Conservation (phyloP, 768 basidiomycete genomes). For the Mycena filopes region DNA sequence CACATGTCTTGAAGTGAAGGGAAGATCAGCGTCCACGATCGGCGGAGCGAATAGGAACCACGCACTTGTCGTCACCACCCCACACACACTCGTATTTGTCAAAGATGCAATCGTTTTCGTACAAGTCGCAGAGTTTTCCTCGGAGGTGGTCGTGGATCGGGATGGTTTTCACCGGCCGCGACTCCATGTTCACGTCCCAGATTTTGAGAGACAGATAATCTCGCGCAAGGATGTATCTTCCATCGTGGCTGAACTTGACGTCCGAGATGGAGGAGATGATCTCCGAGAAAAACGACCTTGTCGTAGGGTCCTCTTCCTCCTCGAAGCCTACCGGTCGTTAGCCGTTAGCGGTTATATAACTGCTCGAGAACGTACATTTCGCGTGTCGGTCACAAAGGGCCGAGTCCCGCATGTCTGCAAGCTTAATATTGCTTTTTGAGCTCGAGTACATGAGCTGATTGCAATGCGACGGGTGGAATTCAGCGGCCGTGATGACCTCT, state of each 20-base stretch:
- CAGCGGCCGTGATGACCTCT: constrained; percentile 99
- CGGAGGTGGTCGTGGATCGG: constrained; percentile 98
- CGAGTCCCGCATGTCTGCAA: constrained; percentile 99
- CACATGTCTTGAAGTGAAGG: constrained; percentile 73
- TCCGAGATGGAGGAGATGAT: constrained; percentile 99
- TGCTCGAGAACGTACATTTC: constrained; percentile 76
- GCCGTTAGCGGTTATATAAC: constrained; percentile 25
- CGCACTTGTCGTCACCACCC: constrained; percentile 95
- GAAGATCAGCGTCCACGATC: constrained; percentile 35
- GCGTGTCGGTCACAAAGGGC: constrained; percentile 96
- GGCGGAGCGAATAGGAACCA: constrained; percentile 38
- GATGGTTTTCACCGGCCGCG: constrained; percentile 94
- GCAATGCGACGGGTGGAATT: constrained; percentile 98
- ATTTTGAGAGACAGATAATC: constrained; percentile 99
- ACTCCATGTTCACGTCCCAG: constrained; percentile 99
- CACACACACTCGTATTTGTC: constrained; percentile 99
- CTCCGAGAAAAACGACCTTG: constrained; percentile 99
- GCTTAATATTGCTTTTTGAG: constrained; percentile 99
- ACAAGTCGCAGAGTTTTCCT: constrained; percentile 96
- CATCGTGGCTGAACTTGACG: constrained; percentile 98
- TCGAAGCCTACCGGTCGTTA: constrained; percentile 80
- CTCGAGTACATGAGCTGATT: constrained; percentile 99
- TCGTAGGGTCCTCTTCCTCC: constrained; percentile 97
- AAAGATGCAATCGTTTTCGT: constrained; percentile 99
- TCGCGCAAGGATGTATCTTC: constrained; percentile 94